Base-by-base conservation (phyloP, 495 filamentous ascomycete genomes). In the Podospora pseudopauciseta region DNA sequence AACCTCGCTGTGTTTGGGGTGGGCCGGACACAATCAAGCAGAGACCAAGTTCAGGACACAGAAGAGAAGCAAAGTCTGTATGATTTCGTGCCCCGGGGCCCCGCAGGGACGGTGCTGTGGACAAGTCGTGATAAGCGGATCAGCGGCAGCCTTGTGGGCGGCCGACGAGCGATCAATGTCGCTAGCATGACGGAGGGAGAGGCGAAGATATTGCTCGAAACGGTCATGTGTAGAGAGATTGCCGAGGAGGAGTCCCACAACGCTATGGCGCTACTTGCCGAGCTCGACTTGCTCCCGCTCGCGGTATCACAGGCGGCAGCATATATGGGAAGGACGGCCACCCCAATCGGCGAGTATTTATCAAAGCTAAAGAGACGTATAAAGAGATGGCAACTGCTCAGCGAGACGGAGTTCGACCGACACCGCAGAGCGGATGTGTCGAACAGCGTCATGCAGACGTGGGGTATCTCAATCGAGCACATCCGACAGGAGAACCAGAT, bases 121-220 rank as follows among this genome's bases (percentile, higher is more conserved):
- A 79, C 74, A n/a, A 79, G 75, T 61, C 71, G 74, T 32, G 73
- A 76, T 30, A 57, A 64, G 30, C 70, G 68, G 39, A 72, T 77
- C 13, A 67, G 59, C 16, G 62, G 69, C 16, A 57, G 62, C 34
- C 44, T 71, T 58, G 70, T 71, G 32, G 20, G 65, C 20, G 4
- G 65, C 34, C 56, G 60, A n/a, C 54, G 64, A 62, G 65, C 63
- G 27, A 65, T 72, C 11, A 39, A 72, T 1, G 62, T 70, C 19
- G 62, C 60, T 23, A 56, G 61, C 58, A 75, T 74, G 73, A 68
- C n/a, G 3, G 13, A 62, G 2, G 65, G 26, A 4, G 68, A 74
- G 62, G 71, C 68, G 7, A 62, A 20, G 61, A 34, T 9, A 28
- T 59, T 72, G n/a, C 63, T 73, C 28, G 65, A 67, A 44, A 63